These are phyloP conservation scores for Echites panduratus DNA, from an alignment of 257 asterid genomes.

Conservation along the genomic window DNA sequence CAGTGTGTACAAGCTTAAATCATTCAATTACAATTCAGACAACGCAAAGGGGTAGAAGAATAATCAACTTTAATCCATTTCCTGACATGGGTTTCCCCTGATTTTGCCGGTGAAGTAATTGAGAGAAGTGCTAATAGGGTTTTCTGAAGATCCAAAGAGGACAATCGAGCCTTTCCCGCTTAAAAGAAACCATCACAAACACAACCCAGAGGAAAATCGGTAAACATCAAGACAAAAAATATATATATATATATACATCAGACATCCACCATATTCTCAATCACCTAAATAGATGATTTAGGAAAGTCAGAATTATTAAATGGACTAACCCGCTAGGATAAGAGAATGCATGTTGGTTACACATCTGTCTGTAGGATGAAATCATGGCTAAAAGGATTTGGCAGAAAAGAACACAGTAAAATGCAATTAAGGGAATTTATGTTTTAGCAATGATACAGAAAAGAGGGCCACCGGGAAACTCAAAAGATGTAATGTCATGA, in stretches of 20 bases:
- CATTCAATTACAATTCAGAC: background rate
- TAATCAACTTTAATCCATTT: conserved; percentile 36
- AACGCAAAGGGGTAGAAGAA: conserved; percentile 47
- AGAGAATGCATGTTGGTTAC: background rate
- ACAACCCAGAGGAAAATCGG: background rate
- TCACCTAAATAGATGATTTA: background rate
- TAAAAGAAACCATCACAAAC: background rate
- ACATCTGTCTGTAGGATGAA: too few species aligned
- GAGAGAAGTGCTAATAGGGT: conserved; percentile 50
- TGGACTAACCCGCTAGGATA: background rate
- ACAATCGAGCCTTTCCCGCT: conserved; percentile 38
- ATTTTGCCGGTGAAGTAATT: conserved; percentile 37
- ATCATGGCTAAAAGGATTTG: too few species aligned
- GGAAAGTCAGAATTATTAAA: background rate
- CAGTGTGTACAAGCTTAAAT: background rate
- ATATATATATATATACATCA: background rate
- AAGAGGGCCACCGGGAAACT: too few species aligned
- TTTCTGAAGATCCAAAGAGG: conserved; percentile 52
- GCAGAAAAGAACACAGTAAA: too few species aligned
- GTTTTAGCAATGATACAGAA: too few species aligned
- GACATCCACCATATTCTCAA: conserved; percentile 52
- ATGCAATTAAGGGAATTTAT: too few species aligned
- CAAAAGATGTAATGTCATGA: too few species aligned
- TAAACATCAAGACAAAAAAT: background rate
- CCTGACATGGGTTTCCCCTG: conserved; percentile 27